Conservation (phyloP, 331 rosid genomes). For the Quercus phellos region DNA sequence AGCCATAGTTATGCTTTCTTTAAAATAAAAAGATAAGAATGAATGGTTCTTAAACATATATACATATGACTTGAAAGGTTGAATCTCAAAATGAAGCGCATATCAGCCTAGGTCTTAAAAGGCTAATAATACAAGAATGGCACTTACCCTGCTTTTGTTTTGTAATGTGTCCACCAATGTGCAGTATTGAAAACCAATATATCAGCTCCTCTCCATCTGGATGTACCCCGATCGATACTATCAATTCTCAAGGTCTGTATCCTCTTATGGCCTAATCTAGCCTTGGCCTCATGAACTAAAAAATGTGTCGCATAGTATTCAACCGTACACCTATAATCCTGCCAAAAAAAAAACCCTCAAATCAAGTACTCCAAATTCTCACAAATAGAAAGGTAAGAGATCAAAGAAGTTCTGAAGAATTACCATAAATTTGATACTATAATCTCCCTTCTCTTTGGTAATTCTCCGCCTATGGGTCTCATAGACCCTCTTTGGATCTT, state of each 20-base stretch:
- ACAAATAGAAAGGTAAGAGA: background rate
- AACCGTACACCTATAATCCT: constrained; percentile 89
- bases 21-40: background rate
- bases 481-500: constrained; percentile 68
- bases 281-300: constrained; percentile 82
- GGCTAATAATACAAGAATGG: constrained; percentile 4
- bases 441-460: constrained; percentile 71
- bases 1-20: background rate
- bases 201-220: constrained; percentile 93
- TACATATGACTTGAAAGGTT: background rate
- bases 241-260: constrained; percentile 70
- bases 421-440: constrained; percentile 88
- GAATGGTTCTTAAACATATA: background rate
- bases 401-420: constrained; percentile 18
- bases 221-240: constrained; percentile 72
- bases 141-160: constrained; percentile 87
- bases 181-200: constrained; percentile 85
- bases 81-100: constrained; percentile 8
- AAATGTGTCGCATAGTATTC: constrained; percentile 74
- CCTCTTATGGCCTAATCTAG: constrained; percentile 68
- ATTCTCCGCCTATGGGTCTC: constrained; percentile 79
- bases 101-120: constrained; percentile 11
- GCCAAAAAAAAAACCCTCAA: constrained; percentile 8
- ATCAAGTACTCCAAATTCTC: constrained; percentile 11
- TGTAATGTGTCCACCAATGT: constrained; percentile 98